These are phyloP conservation scores for Cryomyces minteri DNA, from an alignment of 495 filamentous ascomycete species.

Conservation along the genomic window DNA sequence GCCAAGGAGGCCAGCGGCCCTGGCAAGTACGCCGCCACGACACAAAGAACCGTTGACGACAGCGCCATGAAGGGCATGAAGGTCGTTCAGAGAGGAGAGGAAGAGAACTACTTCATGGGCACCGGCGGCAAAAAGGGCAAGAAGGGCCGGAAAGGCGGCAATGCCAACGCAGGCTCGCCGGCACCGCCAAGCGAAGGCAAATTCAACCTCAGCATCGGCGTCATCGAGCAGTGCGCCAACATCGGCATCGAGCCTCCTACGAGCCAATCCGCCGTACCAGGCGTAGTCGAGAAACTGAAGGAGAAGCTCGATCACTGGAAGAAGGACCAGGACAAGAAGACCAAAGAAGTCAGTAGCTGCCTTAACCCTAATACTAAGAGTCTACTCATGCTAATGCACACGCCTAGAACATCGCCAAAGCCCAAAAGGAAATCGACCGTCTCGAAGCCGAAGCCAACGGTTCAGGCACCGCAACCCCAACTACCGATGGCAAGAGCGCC, in stretches of 20 bases:
- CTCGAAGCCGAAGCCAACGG: slow-evolving; percentile 31
- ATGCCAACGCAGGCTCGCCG: slow-evolving; percentile 20
- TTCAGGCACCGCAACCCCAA: slow-evolving; percentile 12
- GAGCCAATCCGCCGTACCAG: slow-evolving; percentile 62
- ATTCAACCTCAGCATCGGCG: slow-evolving; percentile 73
- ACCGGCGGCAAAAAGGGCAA: slow-evolving; percentile 76
- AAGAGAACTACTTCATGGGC: slow-evolving; percentile 76
- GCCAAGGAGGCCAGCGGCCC: slow-evolving; percentile 43
- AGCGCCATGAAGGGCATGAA: slow-evolving; percentile 68
- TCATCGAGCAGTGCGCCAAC: slow-evolving; percentile 76
- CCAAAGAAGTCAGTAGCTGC: slow-evolving; percentile 53
- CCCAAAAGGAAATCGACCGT: slow-evolving; percentile 45
- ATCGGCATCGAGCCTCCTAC: slow-evolving; percentile 74
- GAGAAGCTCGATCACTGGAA: slow-evolving; percentile 89
- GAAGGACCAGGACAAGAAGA: slow-evolving; percentile 74
- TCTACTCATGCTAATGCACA: not conserved
- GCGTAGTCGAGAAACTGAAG: slow-evolving; percentile 68
- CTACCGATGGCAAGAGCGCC: slow-evolving; percentile 17
- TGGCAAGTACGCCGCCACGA: slow-evolving; percentile 55
- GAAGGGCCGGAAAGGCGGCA: slow-evolving; percentile 59
- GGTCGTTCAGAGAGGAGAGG: slow-evolving; percentile 37
- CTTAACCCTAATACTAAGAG: not conserved
- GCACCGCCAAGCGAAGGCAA: slow-evolving; percentile 34
- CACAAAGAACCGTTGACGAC: slow-evolving; percentile 66
- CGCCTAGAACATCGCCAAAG: slow-evolving; percentile 51